Evolutionary conservation across 1,139 yeast species (phyloP), one percentile per base, ranked within the genome.

Genomic region (Hyphopichia buzzinii): DNA sequence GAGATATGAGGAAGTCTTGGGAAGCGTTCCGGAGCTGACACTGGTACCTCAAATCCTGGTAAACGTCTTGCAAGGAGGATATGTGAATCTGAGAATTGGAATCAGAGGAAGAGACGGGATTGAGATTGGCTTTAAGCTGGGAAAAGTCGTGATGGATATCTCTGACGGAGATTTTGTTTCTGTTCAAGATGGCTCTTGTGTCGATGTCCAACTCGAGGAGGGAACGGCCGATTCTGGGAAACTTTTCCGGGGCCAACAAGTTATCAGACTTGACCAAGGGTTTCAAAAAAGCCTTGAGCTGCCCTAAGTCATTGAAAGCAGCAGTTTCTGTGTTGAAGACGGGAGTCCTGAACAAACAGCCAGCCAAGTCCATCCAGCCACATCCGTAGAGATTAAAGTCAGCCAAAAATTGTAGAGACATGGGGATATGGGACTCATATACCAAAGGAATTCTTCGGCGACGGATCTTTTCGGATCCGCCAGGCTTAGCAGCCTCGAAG

Each of bases 331-430:
- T 14, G 23, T 30, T 38, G 25, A 67, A 41, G 2, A 74, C 33
- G 0, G 81, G 80, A 8, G 53, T 48, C 33, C 80, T 49, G 53
- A 72, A 72, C 38, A 55, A 64, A 29, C 59, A 54, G 2, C 50
- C 36, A 23, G 46, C 39, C 40, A 74, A 37, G 16, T 70, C 63
- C 26, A 92, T 43, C 89, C 94, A 84, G 4, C 84, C 82, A 57
- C 97, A 87, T 1, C 96, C 95, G 55, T 74, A 87, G 26, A 90
- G 60, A 51, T 90, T 90, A 58, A 74, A 88, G 52, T 94, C 98
- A 0, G 87, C 70, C 28, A 87, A 59, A 52, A 92, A 88, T 52
- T 92, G 97, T 14, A 88, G 58, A 1, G 77, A 55, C 49, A 68
- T 82, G 0, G 96, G 94, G 10, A 92, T 70, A 53, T 92, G 97